Evolutionary conservation across 164 flowering plant species (phyloP), one percentile per base, ranked within the genome.

Genomic region (Berberis vulgaris): DNA sequence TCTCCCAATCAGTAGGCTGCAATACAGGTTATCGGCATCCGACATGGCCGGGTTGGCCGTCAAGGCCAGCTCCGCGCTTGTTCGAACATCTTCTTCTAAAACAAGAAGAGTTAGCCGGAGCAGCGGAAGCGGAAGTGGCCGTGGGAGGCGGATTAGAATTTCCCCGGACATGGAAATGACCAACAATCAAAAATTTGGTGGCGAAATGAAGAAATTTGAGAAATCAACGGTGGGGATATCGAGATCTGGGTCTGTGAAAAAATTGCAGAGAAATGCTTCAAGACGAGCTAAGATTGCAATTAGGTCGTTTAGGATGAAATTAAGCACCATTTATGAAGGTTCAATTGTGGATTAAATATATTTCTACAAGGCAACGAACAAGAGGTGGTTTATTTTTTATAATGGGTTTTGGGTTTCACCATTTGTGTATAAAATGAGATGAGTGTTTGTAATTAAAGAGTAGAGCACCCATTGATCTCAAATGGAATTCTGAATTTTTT

Each of bases 11-110:
- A 67, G 74, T 4, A 76, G 65, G 66, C 78, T 77, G 5, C 74
- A 79, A 26, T 42, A 71, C 53, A 76, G 70, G 0, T 56, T 86
- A 5, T 43, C 80, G 0, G 82, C 92, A 1, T 45, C 82, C 0
- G 89, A 84, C 13, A 86, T 84, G 89, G 92, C 87, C 0, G 84
- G 84, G 1, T 53, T 86, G 61, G 89, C 89, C 5, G 84, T 86
- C 3, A 86, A 77, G 58, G 91, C 91, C 5, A 78, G 79, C 70
- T 38, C 65, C 1, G 91, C 75, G 1, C 47, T 75, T 7, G 43
- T 41, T 2, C n/a, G 61, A 26, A 26, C n/a, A 3, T 52, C 55
- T 11, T 47, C 50, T 47, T 5, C 5, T 5, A 47, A 47, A 9
- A 52, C 10, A 26, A 52, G 13, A 52, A 26, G 55, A 10, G 12